A percentile compares a stretch with the other conserved stretches of the same genome.
Conservation (phyloP, 2,329 filamentous ascomycete genomes). For the Zasmidium cellare region DNA sequence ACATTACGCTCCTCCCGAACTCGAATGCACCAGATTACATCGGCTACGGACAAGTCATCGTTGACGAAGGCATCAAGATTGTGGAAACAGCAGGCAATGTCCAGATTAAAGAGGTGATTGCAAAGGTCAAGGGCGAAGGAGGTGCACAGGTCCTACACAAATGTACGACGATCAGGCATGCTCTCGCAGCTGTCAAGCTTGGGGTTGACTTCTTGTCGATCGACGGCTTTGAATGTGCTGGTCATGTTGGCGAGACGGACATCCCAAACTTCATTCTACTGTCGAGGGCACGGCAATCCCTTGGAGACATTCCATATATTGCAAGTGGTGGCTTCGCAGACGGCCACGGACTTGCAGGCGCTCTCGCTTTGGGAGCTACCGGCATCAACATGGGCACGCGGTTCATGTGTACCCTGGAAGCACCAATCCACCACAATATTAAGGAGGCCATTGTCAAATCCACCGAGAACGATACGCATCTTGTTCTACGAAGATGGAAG, state of each 20-base stretch:
- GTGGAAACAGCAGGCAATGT: constrained; percentile 93
- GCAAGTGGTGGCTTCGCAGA: constrained; percentile 93
- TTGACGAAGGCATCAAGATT: constrained; percentile 85
- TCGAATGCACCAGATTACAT: constrained; percentile 86
- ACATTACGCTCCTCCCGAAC: constrained; percentile 87
- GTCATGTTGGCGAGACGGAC: constrained; percentile 79
- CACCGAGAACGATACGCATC: constrained; percentile 82
- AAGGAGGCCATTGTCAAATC: constrained; percentile 88
- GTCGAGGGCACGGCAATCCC: constrained; percentile 75
- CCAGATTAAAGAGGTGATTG: constrained; percentile 82
- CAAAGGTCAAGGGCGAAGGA: constrained; percentile 72
- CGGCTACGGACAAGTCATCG: constrained; percentile 85
- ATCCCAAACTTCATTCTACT: constrained; percentile 88
- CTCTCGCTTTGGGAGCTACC: constrained; percentile 81
- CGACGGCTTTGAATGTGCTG: constrained; percentile 95
- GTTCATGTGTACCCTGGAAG: constrained; percentile 89
- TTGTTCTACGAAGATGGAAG: constrained; percentile 83
- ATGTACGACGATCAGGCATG: constrained; percentile 92
- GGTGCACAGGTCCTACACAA: constrained; percentile 84
- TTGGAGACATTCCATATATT: constrained; percentile 85
- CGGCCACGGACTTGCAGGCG: constrained; percentile 85
- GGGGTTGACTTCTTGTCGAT: constrained; percentile 95
- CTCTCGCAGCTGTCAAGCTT: constrained; percentile 85
- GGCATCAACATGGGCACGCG: constrained; percentile 97
- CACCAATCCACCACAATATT: constrained; percentile 86